These are phyloP conservation scores for Colletotrichum graminicola DNA, from an alignment of 2,329 filamentous ascomycete genomes.

Conservation along the genomic window DNA sequence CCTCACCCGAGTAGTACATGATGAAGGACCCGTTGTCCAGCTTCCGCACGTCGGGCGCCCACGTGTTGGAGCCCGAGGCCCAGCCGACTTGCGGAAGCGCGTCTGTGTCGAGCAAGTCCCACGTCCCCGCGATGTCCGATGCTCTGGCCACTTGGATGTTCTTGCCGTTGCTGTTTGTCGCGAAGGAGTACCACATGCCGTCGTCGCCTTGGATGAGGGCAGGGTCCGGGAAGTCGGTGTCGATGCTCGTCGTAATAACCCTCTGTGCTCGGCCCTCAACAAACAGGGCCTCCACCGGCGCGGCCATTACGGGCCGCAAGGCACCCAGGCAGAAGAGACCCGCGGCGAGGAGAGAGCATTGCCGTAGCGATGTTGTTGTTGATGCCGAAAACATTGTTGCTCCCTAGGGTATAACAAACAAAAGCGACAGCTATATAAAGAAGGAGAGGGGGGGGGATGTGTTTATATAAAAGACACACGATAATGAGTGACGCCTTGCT, in stretches of 20 bases:
- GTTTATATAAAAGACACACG: background rate
- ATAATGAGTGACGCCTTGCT: background rate
- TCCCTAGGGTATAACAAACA: slow-evolving; percentile 25
- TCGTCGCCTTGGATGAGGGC: slow-evolving; percentile 61
- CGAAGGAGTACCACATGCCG: slow-evolving; percentile 69
- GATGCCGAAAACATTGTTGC: slow-evolving; percentile 26
- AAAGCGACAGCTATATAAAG: slow-evolving; percentile 17
- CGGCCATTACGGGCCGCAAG: slow-evolving; percentile 20
- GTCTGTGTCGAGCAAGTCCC: slow-evolving; percentile 63
- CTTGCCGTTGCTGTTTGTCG: slow-evolving; percentile 62
- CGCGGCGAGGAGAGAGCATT: slow-evolving; percentile 22
- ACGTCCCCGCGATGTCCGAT: slow-evolving; percentile 60
- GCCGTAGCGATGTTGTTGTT: slow-evolving; percentile 26
- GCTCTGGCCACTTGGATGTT: slow-evolving; percentile 68
- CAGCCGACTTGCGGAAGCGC: slow-evolving; percentile 67
- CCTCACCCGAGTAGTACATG: slow-evolving; percentile 70
- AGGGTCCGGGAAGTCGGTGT: slow-evolving; percentile 67
- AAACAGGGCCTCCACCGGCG: slow-evolving; percentile 32
- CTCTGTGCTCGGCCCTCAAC: slow-evolving; percentile 25
- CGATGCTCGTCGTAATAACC: slow-evolving; percentile 43
- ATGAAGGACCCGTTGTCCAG: slow-evolving; percentile 66
- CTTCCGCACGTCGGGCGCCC: slow-evolving; percentile 71
- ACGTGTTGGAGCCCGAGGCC: slow-evolving; percentile 66
- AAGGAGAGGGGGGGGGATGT: background rate
- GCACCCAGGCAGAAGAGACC: slow-evolving; percentile 17